A percentile compares a stretch with the other conserved stretches of the same genome.
phyloP scores from a whole-genome alignment of 1,284 basidiomycete species.

The Cystobasidiaceae sp. region DNA sequence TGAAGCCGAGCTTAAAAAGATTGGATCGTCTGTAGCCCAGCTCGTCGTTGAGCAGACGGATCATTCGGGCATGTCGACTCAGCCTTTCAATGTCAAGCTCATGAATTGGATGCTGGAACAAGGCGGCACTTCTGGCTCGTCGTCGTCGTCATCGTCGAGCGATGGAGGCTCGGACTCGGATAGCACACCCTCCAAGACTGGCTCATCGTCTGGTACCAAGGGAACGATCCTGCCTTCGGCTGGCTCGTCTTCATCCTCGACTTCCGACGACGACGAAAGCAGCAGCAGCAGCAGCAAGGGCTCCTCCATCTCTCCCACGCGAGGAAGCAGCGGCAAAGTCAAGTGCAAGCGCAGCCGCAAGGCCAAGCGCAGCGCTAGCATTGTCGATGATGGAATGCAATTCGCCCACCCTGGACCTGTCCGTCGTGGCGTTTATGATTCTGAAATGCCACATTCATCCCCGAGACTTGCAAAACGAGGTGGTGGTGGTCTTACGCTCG shows the following conservation, averaged over 20 bases:
- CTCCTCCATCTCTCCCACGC: too few relatives aligned
- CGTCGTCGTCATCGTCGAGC: constrained; percentile 5
- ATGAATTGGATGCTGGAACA: constrained; percentile 32
- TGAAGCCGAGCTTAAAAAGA: constrained; percentile 9
- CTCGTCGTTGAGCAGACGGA: constrained; percentile 19
- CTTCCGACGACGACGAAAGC: too few relatives aligned
- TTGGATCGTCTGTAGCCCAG: constrained; percentile 4
- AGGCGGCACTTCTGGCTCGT: not conserved
- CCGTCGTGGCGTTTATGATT: constrained; percentile 1
- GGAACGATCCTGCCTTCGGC: not conserved
- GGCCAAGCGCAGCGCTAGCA: not conserved
- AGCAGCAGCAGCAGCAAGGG: not conserved
- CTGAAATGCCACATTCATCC: not conserved
- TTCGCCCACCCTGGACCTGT: constrained; percentile 14
- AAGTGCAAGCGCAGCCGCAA: not conserved
- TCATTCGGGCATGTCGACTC: constrained; percentile 24
- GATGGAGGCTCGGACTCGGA: not conserved
- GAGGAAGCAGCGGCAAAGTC: not conserved
- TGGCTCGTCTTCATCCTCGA: too few relatives aligned
- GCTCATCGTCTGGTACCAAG: not conserved
- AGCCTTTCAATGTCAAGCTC: constrained; percentile 22
- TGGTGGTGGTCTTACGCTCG: too few relatives aligned
- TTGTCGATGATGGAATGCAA: constrained; percentile 2
- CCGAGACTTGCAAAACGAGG: not conserved
- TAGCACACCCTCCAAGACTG: not conserved